A percentile compares a stretch with the other conserved stretches of the same genome.
phyloP scores from a whole-genome alignment of 1,139 yeast species.

The Yamadazyma buinensis region DNA sequence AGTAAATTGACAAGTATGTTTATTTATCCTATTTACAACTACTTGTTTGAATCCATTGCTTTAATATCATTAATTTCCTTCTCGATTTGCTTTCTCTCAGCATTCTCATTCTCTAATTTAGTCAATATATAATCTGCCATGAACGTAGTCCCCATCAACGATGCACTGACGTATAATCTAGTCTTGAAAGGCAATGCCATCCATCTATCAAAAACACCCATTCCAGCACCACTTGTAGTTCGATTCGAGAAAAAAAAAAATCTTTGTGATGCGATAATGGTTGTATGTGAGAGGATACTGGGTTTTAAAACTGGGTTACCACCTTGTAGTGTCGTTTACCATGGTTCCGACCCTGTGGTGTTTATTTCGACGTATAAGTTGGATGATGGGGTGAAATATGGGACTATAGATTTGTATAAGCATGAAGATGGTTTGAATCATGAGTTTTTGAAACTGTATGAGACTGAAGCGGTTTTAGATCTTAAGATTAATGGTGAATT shows the following conservation, averaged over 20 bases:
- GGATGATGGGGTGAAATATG: conserved; percentile 60
- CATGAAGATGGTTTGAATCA: conserved; percentile 14
- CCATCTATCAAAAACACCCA: conserved; percentile 41
- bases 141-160: conserved; percentile 51
- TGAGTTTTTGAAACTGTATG: conserved; percentile 5
- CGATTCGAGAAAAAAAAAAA: background rate
- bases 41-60: background rate
- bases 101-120: conserved; percentile 41
- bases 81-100: conserved; percentile 19
- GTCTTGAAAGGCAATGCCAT: conserved; percentile 48
- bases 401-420: conserved; percentile 65
- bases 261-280: too few relatives aligned
- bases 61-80: background rate
- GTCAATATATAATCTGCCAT: conserved; percentile 48
- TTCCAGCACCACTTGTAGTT: too few relatives aligned
- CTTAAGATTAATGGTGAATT: conserved; percentile 51
- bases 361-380: conserved; percentile 79
- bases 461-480: conserved; percentile 62
- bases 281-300: conserved; percentile 19
- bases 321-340: conserved; percentile 74
- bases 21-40: background rate
- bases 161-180: conserved; percentile 50
- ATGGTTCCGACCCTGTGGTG: conserved; percentile 46
- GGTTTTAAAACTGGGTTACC: conserved; percentile 53
- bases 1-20: too few relatives aligned